A percentile compares a stretch with the other conserved stretches of the same genome.
These are phyloP conservation scores for Rubus parviflorus DNA, from an alignment of 306 rosid species.

Conservation along the genomic window DNA sequence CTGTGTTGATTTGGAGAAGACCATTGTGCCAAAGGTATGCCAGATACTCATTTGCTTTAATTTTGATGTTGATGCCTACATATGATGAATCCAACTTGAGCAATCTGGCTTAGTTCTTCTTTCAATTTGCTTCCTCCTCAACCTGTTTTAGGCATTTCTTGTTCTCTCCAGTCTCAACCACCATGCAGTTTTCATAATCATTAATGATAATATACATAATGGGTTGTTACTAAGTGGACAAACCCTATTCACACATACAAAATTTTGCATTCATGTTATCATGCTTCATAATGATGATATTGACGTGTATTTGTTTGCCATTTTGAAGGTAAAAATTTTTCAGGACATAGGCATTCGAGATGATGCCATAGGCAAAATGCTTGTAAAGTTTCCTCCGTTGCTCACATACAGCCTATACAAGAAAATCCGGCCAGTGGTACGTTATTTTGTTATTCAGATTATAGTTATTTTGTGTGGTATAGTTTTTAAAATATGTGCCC, in stretches of 20 bases:
- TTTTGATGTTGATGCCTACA: conserved; percentile 1
- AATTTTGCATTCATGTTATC: conserved; percentile 7
- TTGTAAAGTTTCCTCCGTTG: conserved; percentile 81
- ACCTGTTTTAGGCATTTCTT: conserved; percentile 20
- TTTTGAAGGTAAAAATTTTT: conserved; percentile 69
- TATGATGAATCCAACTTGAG: conserved; percentile 2
- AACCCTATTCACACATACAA: not conserved
- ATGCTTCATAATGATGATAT: conserved; percentile 16
- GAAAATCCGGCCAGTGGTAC: conserved; percentile 89
- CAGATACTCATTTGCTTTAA: conserved; percentile 20
- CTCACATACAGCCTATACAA: conserved; percentile 82
- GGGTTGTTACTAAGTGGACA: not conserved
- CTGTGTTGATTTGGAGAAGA: conserved; percentile 68
- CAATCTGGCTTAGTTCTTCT: conserved; percentile 16
- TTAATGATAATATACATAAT: not conserved
- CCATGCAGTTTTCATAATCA: conserved; percentile 10
- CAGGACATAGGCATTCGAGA: conserved; percentile 72
- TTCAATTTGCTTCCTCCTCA: not conserved
- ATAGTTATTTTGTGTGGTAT: not conserved
- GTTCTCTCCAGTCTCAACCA: not conserved
- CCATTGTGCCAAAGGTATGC: conserved; percentile 84
- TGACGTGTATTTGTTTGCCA: conserved; percentile 24
- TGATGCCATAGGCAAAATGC: conserved; percentile 90
- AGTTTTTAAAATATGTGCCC: not conserved
- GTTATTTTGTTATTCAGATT: conserved; percentile 40